Conservation (phyloP, 805 yeast genomes). For the Pichia nanzhaoensis region DNA sequence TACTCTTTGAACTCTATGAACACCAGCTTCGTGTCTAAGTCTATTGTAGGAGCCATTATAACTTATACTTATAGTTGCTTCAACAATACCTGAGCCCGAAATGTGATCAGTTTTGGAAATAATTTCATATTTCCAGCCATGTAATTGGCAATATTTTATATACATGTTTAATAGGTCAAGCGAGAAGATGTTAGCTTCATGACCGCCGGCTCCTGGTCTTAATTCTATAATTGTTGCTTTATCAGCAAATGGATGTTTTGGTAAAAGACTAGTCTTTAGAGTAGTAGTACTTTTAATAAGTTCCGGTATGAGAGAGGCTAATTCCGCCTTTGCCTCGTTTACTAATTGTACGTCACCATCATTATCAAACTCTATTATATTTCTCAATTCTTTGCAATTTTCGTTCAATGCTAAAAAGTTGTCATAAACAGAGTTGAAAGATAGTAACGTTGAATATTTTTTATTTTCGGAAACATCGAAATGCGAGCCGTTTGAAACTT, state of each 20-base stretch:
- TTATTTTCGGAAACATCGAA: slow-evolving; percentile 46
- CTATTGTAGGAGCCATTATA: slow-evolving; percentile 70
- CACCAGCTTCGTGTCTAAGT: slow-evolving; percentile 85
- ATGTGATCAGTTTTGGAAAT: slow-evolving; percentile 51
- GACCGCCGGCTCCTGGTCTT: slow-evolving; percentile 95
- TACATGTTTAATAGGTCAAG: slow-evolving; percentile 80
- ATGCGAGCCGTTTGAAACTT: slow-evolving; percentile 35
- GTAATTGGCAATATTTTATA: slow-evolving; percentile 53
- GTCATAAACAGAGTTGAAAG: slow-evolving; percentile 36
- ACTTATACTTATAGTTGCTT: slow-evolving; percentile 69
- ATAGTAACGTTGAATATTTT: slow-evolving; percentile 38
- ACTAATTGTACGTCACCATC: slow-evolving; percentile 41
- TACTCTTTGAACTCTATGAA: slow-evolving; percentile 90
- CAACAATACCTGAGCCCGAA: slow-evolving; percentile 61
- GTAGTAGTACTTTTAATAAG: slow-evolving; percentile 36
- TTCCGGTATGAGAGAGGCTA: slow-evolving; percentile 37
- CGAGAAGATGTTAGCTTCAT: slow-evolving; percentile 86
- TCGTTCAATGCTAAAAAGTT: slow-evolving; percentile 31
- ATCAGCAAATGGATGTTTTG: slow-evolving; percentile 70
- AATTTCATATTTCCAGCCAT: slow-evolving; percentile 61
- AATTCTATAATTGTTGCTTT: slow-evolving; percentile 75
- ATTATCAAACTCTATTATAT: slow-evolving; percentile 23
- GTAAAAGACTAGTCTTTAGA: slow-evolving; percentile 58
- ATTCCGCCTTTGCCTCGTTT: slow-evolving; percentile 58
- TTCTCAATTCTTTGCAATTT: slow-evolving; percentile 30